Conservation (phyloP, 2,329 filamentous ascomycete species). For the Alternaria infectoria region DNA sequence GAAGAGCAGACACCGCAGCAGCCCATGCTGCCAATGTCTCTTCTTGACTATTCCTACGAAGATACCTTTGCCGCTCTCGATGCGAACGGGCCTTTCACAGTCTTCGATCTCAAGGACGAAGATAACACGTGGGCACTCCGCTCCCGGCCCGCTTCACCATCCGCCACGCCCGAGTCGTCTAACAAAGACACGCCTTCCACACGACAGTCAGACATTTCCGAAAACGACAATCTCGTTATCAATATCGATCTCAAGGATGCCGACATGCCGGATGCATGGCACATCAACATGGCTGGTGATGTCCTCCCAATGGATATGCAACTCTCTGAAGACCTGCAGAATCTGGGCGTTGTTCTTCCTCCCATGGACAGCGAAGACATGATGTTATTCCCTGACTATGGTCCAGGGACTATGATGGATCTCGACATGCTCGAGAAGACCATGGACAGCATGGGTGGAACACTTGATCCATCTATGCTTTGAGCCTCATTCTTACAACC, state of each 20-base stretch:
- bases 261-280: slow-evolving; percentile 44
- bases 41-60: slow-evolving; percentile 44
- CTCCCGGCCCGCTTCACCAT: slow-evolving; percentile 41
- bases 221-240: slow-evolving; percentile 51
- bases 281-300: slow-evolving; percentile 33
- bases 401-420: slow-evolving; percentile 37
- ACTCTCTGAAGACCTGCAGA: slow-evolving; percentile 40
- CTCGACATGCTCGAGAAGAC: slow-evolving; percentile 43
- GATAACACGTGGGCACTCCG: slow-evolving; percentile 43
- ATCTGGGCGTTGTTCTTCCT: slow-evolving; percentile 39
- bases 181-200: slow-evolving; percentile 48
- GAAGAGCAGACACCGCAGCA: slow-evolving; percentile 23
- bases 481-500: background rate
- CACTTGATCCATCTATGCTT: slow-evolving; percentile 25
- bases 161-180: slow-evolving; percentile 43
- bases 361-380: slow-evolving; percentile 45
- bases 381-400: slow-evolving; percentile 41
- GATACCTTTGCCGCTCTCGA: slow-evolving; percentile 43
- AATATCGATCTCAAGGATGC: slow-evolving; percentile 46
- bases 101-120: slow-evolving; percentile 44
- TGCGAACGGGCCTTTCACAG: slow-evolving; percentile 38
- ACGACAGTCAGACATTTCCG: slow-evolving; percentile 51
- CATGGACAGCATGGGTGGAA: slow-evolving; percentile 37
- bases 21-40: slow-evolving; percentile 32
- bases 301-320: slow-evolving; percentile 39